These are phyloP conservation scores for Nymphaea colorata DNA, from an alignment of 164 flowering plant species.

Conservation along the genomic window DNA sequence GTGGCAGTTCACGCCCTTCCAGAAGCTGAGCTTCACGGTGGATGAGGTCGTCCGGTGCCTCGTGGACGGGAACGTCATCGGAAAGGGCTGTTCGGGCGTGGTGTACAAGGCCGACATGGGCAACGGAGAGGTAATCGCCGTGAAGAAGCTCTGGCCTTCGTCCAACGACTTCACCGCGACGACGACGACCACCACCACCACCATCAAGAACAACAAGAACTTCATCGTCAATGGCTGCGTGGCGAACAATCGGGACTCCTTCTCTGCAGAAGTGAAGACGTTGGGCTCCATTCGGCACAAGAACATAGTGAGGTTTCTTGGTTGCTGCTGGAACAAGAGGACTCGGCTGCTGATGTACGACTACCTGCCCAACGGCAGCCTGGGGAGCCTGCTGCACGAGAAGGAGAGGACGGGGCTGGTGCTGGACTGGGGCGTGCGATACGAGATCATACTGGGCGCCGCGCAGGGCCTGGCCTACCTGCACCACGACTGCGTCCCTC, in stretches of 20 bases:
- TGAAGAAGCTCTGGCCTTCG: constrained; percentile 77
- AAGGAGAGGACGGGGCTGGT: constrained; percentile 15
- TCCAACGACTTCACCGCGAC: constrained; percentile 15
- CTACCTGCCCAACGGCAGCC: constrained; percentile 80
- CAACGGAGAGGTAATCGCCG: constrained; percentile 65
- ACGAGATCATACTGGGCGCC: constrained; percentile 51
- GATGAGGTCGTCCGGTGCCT: constrained; percentile 48
- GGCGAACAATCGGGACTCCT: constrained; percentile 40
- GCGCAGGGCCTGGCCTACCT: constrained; percentile 77
- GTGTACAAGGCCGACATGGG: constrained; percentile 66
- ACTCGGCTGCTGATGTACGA: constrained; percentile 72
- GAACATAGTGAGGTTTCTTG: constrained; percentile 73
- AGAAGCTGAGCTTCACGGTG: constrained; percentile 56
- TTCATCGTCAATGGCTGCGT: constrained; percentile 9
- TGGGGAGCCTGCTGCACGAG: constrained; percentile 66
- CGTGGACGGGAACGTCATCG: constrained; percentile 58
- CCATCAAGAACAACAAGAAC: constrained; percentile 6
- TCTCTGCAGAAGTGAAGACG: constrained; percentile 67
- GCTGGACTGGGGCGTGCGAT: constrained; percentile 65
- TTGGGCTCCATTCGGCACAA: constrained; percentile 73
- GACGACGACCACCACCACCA: constrained; percentile 1
- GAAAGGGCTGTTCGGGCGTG: constrained; percentile 73
- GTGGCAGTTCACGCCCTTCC: constrained; percentile 84
- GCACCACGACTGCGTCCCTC: constrained; percentile 83
- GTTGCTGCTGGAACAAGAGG: constrained; percentile 60